Base-by-base conservation (phyloP, 805 yeast genomes). In the Wickerhamiella lipophila region DNA sequence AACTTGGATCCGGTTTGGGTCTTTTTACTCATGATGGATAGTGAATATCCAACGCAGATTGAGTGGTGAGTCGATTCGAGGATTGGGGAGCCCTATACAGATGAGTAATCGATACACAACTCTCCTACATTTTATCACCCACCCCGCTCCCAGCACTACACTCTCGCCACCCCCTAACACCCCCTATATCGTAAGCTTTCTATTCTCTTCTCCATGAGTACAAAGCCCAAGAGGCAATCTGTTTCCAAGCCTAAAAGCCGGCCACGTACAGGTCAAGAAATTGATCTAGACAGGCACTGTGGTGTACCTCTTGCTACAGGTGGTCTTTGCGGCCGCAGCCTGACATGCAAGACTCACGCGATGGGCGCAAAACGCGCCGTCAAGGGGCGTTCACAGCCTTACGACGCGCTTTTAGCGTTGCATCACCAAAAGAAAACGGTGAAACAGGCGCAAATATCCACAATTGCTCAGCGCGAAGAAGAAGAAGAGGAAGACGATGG, bases 351-450 rank as follows among this genome's bases (percentile, higher is more conserved):
- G 62, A 87, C 96, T 0, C 98, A 92, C 66, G 85, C 97, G 1
- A 88, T 92, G 96, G 96, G 96, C 32, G 95, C 96, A 22, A 92
- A 92, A 60, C 76, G 98, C 58, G 88, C 95, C 0, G 98, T 92
- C 19, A 79, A 78, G 16, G 98, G 98, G 11, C 74, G 98, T 57
- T 79, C 94, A 29, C 88, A 94, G 7, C 87, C 96, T 0, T 92
- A 87, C 66, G 98, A 92, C 64, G 79, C 78, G 30, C 69, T 92
- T 48, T 70, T 92, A 50, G 86, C 89, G 18, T 87, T 86, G 16
- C 88, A 92, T 61, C 98, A 92, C 66, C 79, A 87, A 58, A 77
- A 85, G 58, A 89, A 89, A 62, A 96, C 89, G 64, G 89, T 94
- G 29, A 87, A 85, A 27, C 47, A 38, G 21, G 51, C 48, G 27